Base-by-base conservation (phyloP, 768 basidiomycete genomes). In the Amanita exitialis region DNA sequence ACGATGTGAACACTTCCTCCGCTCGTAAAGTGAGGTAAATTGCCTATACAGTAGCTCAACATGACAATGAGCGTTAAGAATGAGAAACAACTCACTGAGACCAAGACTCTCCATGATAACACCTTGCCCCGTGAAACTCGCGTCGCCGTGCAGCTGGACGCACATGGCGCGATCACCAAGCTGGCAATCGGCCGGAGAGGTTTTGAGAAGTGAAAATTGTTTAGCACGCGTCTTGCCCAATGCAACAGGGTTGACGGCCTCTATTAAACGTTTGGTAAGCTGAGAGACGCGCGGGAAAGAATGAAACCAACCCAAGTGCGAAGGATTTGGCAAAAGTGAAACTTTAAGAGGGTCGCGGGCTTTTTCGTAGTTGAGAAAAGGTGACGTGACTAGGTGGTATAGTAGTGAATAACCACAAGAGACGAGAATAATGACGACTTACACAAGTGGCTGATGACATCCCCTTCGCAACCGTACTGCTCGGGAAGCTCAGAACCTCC, bases 1-100 rank as follows among this genome's bases (percentile, higher is more conserved):
- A 96, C 90, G 44, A 96, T 66, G 66, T 94, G 90, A 2, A 94
- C 78, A 43, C 85, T 90, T 30, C 93, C 93, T 1, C 93, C 93
- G 54, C 84, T 89, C 0, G 89, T 93, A 59, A 82, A 95, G 64
- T 94, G 92, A 1, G 93, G 93, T 27, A 96, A 69, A 59, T 90
- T 87, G 58, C 86, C 86, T 89, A 23, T 12, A 27, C 21, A 10
- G 16, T 7, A 9, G 16, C 15, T 35, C 5, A 1, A 8, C 1
- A 16, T 3, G 15, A 20, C 32, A 23, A 28, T 18, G n/a, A 38
- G 16, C 1, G 13, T 10, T 20, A 18, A 18, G 8, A 10, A 20
- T 18, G 39, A 41, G 21, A 41, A 21, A 41, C 8, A 12, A 69
- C 84, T 46, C 55, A 82, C 89, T 92, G 49, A 95, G 67, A 4